Evolutionary conservation across 2,329 filamentous ascomycete species (phyloP), one percentile per base, ranked within the genome.

Genomic region (Domatiomyces catenatus): DNA sequence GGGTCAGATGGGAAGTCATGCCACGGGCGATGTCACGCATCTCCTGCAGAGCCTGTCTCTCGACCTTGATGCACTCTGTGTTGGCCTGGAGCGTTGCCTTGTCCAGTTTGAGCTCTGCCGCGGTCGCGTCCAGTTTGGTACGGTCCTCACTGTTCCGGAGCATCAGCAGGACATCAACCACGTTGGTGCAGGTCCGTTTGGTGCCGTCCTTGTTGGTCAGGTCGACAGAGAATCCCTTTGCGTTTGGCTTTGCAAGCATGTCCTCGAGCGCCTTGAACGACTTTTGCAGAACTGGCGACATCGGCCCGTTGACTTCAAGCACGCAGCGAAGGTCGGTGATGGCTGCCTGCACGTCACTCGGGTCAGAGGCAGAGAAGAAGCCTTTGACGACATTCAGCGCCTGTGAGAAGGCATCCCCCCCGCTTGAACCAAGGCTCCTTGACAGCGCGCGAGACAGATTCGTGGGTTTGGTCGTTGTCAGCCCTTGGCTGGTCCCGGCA

Each of bases 281-380:
- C 42, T 58, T 55, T 48, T 54, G 48, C 22, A 56, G 51, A 43
- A 52, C 51, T 5, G 54, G 51, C 43, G 46, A 50, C 54, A 56
- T 54, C 8, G 56, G 56, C n/a, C 54, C 54, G 39, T 51, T 56
- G 12, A 58, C 22, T 48, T 56, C 50, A 15, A 58, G 51, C 17
- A 56, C 56, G 22, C 48, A 49, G 18, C 54, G 54, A 32, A 58
- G 49, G 19, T 58, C 56, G n/a, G 53, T 49, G 26, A 58, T 56
- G 19, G 56, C 56, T 18, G 56, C 51, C 32, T 57, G 56, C 15
- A 58, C 51, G 22, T 56, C 56, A 6, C 52, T 50, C 17, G 54
- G 56, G 47, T 56, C 53, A 42, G 54, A 58, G 17, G 56, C 53
- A 44, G 48, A 53, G 51, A 58, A 55, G 50, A 58, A 58, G 15